Evolutionary conservation across 345 rosid genomes (phyloP), one percentile per base, ranked within the genome.

Genomic region (Dipteronia dyeriana): DNA sequence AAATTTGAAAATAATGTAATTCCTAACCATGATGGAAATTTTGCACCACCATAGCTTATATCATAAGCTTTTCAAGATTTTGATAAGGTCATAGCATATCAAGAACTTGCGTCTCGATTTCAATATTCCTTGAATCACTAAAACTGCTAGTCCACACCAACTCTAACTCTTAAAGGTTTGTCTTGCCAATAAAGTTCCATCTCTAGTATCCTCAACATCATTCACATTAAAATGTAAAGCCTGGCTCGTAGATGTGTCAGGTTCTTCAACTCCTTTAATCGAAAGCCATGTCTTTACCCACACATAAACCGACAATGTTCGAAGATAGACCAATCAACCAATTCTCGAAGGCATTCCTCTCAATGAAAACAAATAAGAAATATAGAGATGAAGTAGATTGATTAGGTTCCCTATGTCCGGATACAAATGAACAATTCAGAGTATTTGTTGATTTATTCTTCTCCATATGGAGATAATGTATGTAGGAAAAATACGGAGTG

Each of bases 1-100:
- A 86, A 71, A 45, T 73, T n/a, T 9, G 51, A 53, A 75, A 80
- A 79, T 41, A 78, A 84, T 63, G 66, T 29, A 74, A 75, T 80
- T 43, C 85, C 83, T 34, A 88, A n/a, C 91, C 88, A 86, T 5
- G 31, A 23, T 26, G 87, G 89, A 63, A 84, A 81, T 45, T 23
- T 51, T 56, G 43, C 68, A 49, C 90, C 88, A 56, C 82, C 72
- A 68, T 85, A 87, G 49, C 76, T 71, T 25, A 64, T 67, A 87
- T 84, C 29, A 49, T 23, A 29, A 89, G 70, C 45, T 41, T 82
- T 60, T 51, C 78, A 84, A 89, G 78, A 66, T 83, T 65, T 53
- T 67, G 69, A 70, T 76, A 77, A 25, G 90, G 92, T 63, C 78
- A 85, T 20, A 89, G 80, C 84, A 39, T 77, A 66, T 79, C 80